These are phyloP conservation scores for Coemansia sp. DNA, from an alignment of 192 early-diverging fungal species.

Conservation along the genomic window DNA sequence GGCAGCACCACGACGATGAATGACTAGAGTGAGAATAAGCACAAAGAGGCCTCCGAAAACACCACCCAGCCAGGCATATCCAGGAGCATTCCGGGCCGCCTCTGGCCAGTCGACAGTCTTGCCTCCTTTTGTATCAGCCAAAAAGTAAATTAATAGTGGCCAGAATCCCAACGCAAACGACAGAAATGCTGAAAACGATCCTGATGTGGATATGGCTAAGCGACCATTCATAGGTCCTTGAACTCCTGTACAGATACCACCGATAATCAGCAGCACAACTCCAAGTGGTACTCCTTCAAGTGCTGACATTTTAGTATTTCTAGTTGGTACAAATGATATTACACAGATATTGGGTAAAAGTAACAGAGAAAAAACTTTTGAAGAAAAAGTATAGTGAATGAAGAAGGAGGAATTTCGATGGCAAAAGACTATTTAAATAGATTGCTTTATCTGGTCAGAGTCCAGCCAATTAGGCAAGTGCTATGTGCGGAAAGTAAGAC, in stretches of 20 bases:
- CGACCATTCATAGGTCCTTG: conserved; percentile 53
- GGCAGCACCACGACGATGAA: conserved; percentile 50
- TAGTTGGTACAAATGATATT: conserved; percentile 9
- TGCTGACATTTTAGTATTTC: conserved; percentile 10
- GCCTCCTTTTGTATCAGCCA: conserved; percentile 49
- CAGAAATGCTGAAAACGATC: conserved; percentile 50
- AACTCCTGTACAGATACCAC: conserved; percentile 43
- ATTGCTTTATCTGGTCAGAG: neutral
- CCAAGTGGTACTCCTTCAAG: conserved; percentile 38
- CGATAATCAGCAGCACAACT: conserved; percentile 51
- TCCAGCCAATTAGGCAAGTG: neutral
- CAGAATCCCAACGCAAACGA: conserved; percentile 52
- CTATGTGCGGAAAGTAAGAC: neutral
- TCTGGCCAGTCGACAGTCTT: conserved; percentile 43
- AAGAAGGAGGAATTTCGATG: neutral
- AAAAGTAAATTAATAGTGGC: conserved; percentile 51
- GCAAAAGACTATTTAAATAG: neutral
- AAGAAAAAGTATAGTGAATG: neutral
- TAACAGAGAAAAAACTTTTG: conserved; percentile 1
- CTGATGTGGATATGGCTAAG: conserved; percentile 42
- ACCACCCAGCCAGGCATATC: conserved; percentile 51
- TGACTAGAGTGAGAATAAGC: conserved; percentile 47
- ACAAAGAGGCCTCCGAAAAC: conserved; percentile 51
- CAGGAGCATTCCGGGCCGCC: conserved; percentile 20
- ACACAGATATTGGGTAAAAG: conserved; percentile 3